Conservation (phyloP, 2,329 filamentous ascomycete genomes). For the Curvularia lunata region DNA sequence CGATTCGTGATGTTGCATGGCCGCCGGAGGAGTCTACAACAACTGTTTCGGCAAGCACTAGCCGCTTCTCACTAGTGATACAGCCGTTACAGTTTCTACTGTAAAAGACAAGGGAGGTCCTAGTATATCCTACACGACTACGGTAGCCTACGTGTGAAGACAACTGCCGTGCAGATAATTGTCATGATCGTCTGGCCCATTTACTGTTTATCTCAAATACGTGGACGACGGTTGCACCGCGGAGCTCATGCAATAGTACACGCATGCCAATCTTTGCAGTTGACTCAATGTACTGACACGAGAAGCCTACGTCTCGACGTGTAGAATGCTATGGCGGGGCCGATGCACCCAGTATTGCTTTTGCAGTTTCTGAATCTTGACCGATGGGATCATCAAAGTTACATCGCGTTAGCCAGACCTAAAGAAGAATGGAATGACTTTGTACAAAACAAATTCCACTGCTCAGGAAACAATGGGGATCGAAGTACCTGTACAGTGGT, state of each 20-base stretch:
- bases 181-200: not conserved
- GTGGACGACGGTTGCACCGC: not conserved
- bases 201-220: not conserved
- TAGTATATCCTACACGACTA: not conserved
- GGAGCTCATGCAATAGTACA: not conserved
- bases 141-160: not conserved
- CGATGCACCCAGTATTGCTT: not conserved
- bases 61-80: not conserved
- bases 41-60: not conserved
- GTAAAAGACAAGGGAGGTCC: not conserved
- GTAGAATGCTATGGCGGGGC: not conserved
- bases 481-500: not conserved
- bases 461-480: not conserved
- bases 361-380: slow-evolving; percentile 1
- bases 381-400: not conserved
- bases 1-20: not conserved
- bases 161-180: not conserved
- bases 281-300: not conserved
- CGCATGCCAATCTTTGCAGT: not conserved
- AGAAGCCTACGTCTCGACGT: not conserved
- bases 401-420: not conserved
- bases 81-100: not conserved
- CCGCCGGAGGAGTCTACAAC: not conserved
- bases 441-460: not conserved
- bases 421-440: not conserved